A percentile compares a stretch with the other conserved stretches of the same genome.
These are phyloP conservation scores for Talaromyces rugulosus DNA, from an alignment of 2,329 filamentous ascomycete species.

Conservation along the genomic window DNA sequence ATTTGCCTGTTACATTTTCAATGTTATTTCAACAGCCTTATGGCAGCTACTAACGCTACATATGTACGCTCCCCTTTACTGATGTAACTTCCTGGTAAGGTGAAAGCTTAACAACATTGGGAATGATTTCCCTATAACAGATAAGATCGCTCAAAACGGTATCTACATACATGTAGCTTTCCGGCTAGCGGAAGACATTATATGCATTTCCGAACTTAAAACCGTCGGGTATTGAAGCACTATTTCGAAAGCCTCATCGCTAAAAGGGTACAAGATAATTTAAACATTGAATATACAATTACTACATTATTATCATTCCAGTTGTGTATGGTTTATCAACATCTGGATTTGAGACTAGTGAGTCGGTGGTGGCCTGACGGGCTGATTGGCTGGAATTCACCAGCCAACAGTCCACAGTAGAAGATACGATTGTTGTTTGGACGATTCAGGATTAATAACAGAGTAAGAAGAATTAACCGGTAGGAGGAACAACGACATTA, in stretches of 20 bases:
- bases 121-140: neutral
- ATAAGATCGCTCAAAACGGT: too few species aligned
- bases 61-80: too few species aligned
- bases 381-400: neutral
- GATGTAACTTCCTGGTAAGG: neutral
- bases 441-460: neutral
- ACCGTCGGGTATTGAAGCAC: neutral
- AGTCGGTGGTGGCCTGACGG: neutral
- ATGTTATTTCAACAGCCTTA: neutral
- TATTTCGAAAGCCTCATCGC: neutral
- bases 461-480: neutral
- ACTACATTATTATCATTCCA: neutral
- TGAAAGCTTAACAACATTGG: neutral
- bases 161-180: neutral
- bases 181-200: neutral
- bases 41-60: neutral
- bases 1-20: too few species aligned
- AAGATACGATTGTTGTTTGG: neutral
- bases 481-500: neutral
- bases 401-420: neutral
- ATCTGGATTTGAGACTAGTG: too few species aligned
- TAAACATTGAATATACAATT: neutral
- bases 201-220: neutral
- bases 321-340: neutral
- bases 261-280: neutral